These are phyloP conservation scores for Blastobotrys persicus DNA, from an alignment of 1,139 yeast species.

Conservation along the genomic window DNA sequence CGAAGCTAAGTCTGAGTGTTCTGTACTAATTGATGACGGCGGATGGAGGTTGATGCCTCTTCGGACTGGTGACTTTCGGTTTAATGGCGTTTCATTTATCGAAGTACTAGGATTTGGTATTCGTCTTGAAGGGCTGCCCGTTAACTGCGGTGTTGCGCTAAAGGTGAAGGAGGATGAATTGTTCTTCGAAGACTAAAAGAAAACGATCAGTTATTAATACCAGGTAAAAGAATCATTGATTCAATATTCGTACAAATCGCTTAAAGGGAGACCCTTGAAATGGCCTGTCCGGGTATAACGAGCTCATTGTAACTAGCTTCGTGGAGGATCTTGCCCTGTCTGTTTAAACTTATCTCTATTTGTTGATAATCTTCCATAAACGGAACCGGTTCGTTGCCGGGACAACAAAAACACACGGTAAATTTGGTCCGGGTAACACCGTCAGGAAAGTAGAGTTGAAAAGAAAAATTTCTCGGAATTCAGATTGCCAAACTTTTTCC, in stretches of 20 bases:
- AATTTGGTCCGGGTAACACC: too few relatives aligned
- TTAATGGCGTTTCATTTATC: constrained; percentile 9
- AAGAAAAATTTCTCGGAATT: background rate
- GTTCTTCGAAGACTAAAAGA: background rate
- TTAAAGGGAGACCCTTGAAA: constrained; percentile 11
- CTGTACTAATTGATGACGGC: background rate
- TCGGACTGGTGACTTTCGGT: constrained; percentile 6
- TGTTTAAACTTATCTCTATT: background rate
- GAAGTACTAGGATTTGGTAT: constrained; percentile 2
- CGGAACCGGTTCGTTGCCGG: background rate
- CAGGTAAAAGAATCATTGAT: constrained; percentile 13
- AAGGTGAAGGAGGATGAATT: background rate
- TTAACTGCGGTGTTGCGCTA: background rate
- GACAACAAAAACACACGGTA: background rate
- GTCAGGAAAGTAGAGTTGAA: too few relatives aligned
- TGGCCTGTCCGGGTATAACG: constrained; percentile 16
- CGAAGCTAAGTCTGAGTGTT: background rate
- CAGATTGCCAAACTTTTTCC: background rate
- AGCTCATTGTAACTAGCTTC: constrained; percentile 17
- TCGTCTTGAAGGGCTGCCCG: background rate
- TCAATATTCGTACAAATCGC: constrained; percentile 5
- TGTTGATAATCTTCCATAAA: constrained; percentile 1
- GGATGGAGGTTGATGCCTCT: background rate
- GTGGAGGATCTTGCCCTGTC: background rate
- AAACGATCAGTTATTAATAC: background rate